Evolutionary conservation across 2,329 filamentous ascomycete species (phyloP), one percentile per base, ranked within the genome.

Genomic region (Epichloe baconii): DNA sequence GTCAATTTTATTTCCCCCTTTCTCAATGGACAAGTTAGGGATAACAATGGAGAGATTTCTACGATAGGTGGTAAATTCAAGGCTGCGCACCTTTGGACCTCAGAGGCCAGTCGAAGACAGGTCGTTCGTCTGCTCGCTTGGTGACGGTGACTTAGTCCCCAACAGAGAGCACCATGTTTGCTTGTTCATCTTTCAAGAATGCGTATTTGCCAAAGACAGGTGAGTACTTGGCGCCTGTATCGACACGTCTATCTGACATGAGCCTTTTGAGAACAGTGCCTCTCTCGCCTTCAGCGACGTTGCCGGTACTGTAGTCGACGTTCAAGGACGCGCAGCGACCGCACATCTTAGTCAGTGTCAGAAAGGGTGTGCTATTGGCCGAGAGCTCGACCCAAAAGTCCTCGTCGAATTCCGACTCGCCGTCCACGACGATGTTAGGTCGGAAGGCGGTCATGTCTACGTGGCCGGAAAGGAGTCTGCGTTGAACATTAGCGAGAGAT

Each of bases 141-240:
- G 70, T 71, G 44, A 84, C 75, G 31, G 63, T 59, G 53, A 83
- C 73, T 44, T 74, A 67, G 63, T 85, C 76, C 1, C 80, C 80
- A 37, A 83, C 71, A 2, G 63, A 64, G 47, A 84, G 65, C 45
- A 60, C 59, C 15, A 64, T 56, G 19, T 59, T 57, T 7, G 55
- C 56, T 11, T 56, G 44, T 8, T 51, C 53, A 12, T 58, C 55
- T 19, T 56, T 57, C 5, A 85, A 64, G 61, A 87, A 88, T 0
- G 75, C 82, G 66, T 88, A 88, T 44, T 84, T 73, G 10, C 85
- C 85, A 71, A 89, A 89, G 8, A 86, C 73, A 12, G 85, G 84
- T 53, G 75, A 78, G 63, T 79, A 87, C 61, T 79, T 85, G 36
- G 70, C 70, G 0, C 85, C 85, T n/a, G 63, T 56, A 61, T 90